Percentiles rank a stretch among this genome's conserved stretches.
These are phyloP conservation scores for Claviceps cyperi DNA, from an alignment of 2,329 filamentous ascomycete species.

Conservation along the genomic window DNA sequence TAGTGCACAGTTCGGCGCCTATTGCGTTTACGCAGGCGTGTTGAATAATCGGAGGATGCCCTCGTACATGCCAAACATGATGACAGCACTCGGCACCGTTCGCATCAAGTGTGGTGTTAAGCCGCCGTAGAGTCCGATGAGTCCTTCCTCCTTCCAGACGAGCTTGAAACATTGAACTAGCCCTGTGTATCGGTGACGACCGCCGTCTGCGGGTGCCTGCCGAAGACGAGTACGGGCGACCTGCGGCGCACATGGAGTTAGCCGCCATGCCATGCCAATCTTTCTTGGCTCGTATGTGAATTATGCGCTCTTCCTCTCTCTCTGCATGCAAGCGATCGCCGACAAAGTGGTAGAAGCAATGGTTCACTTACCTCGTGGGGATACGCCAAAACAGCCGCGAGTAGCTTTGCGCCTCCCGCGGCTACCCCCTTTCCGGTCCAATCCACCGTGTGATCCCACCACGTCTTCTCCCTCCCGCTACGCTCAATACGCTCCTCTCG, in stretches of 20 bases:
- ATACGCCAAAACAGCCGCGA: constrained; percentile 75
- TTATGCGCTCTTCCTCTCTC: no score
- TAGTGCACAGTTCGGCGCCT: not conserved
- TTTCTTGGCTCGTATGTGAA: no score
- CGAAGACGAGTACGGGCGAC: constrained; percentile 73
- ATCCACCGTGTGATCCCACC: constrained; percentile 61
- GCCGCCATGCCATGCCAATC: no score
- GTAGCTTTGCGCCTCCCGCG: constrained; percentile 71
- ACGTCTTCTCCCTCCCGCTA: constrained; percentile 47
- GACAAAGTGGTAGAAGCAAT: not conserved
- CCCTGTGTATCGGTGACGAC: constrained; percentile 72
- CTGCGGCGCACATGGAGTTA: constrained; percentile 19
- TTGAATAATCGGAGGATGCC: constrained; percentile 37
- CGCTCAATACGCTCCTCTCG: constrained; percentile 43
- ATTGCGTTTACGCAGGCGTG: constrained; percentile 17
- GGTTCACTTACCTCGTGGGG: constrained; percentile 64
- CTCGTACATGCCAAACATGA: constrained; percentile 89
- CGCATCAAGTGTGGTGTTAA: constrained; percentile 83
- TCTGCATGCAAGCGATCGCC: not conserved
- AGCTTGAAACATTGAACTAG: constrained; percentile 77
- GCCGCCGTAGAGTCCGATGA: constrained; percentile 76
- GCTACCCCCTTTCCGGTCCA: constrained; percentile 69
- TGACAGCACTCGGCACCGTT: constrained; percentile 81
- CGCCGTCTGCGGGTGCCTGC: constrained; percentile 62
- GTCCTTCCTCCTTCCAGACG: constrained; percentile 77